Percentiles rank a stretch among this genome's conserved stretches.
phyloP scores from a whole-genome alignment of 441 rosid species.

The Adansonia gregorii region DNA sequence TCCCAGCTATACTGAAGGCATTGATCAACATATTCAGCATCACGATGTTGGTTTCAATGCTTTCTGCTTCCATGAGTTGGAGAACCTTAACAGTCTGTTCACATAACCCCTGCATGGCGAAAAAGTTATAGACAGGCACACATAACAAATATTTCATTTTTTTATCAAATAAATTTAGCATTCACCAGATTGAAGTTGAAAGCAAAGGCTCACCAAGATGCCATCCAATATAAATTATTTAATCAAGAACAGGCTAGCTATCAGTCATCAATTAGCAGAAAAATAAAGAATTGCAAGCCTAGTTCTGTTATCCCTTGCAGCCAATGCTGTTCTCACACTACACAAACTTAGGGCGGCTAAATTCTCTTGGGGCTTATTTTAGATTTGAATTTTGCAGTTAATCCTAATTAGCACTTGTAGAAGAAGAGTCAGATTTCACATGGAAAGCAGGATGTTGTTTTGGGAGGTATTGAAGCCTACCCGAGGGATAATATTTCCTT shows the following conservation, averaged over 20 bases:
- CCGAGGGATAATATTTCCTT: too few species aligned
- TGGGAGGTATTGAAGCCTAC: background rate
- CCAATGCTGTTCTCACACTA: background rate
- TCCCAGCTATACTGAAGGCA: conserved; percentile 71
- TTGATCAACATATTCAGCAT: conserved; percentile 73
- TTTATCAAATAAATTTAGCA: conserved; percentile 2
- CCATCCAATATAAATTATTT: background rate
- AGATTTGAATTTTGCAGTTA: background rate
- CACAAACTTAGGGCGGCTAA: background rate
- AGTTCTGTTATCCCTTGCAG: background rate
- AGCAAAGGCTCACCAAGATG: background rate
- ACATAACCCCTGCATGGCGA: conserved; percentile 46
- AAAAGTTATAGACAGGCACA: background rate
- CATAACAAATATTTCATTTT: background rate
- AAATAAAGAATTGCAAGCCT: background rate
- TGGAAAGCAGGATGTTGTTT: background rate
- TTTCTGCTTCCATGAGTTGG: conserved; percentile 70
- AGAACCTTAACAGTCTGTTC: conserved; percentile 70
- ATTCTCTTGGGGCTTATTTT: background rate
- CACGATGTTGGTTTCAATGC: conserved; percentile 61
- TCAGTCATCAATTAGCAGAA: background rate
- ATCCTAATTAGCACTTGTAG: background rate
- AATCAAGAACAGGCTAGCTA: background rate
- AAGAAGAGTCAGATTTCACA: background rate
- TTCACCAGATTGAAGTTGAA: conserved; percentile 5